Base-by-base conservation (phyloP, 164 flowering plant species). In the Annona cherimola region DNA sequence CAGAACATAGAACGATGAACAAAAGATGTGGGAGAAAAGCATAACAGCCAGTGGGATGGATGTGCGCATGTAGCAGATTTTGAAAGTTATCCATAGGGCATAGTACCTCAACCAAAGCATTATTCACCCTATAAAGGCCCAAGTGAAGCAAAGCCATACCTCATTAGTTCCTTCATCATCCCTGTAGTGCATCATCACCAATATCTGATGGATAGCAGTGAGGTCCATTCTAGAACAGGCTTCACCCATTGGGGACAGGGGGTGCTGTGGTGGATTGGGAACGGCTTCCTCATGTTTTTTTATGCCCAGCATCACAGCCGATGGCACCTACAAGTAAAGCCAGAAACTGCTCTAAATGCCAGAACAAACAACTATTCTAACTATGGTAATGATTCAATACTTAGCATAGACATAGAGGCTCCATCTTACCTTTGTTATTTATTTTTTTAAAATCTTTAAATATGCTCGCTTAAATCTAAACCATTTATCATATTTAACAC, bases 111-210 rank as follows among this genome's bases (percentile, higher is more conserved):
- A 26, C 7, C 7, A 7, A 61, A 19, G 3, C 64, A 7, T 61
- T 1, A 19, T 40, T 14, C 5, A 3, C 7, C 7, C 8, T 26
- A 61, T 4, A 64, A 64, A 3, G 67, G 67, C 42, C 16, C 42
- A 8, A 7, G 41, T 40, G n/a, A 40, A 62, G 35, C 12, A 3
- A 4, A 11, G 7, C 42, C 57, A 74, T 87, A 96, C 99, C 96
- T 96, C 99, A 78, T 91, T 93, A 61, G 92, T 90, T 77, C 97
- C 98, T 81, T 96, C 99, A 71, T 96, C 99, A 67, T 96, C 98
- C 75, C 84, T 89, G 82, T 96, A 96, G 76, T 92, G 94, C 42
- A 88, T 79, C 81, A 68, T 84, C 54, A 93, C 94, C 74, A 96
- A 82, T 67, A 93, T 86, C 78, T 96, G 93, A 77, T 96, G 99